phyloP scores from a whole-genome alignment of 805 yeast genomes.

The Starmerella ratchasimensis region DNA sequence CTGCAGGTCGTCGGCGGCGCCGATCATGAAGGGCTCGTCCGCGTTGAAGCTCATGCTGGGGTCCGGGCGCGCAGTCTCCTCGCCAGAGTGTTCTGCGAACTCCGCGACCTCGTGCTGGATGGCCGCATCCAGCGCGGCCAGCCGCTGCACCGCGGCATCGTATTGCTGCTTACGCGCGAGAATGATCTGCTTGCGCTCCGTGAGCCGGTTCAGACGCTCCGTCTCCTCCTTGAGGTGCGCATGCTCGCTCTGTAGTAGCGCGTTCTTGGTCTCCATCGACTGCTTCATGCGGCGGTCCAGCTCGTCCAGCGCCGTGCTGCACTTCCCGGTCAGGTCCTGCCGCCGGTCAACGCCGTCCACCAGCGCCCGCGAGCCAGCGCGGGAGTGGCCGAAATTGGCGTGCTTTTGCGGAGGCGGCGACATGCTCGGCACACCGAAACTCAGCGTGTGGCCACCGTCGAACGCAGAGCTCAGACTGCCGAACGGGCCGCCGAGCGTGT shows the following conservation, averaged over 20 bases:
- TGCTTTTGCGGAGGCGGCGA: no score
- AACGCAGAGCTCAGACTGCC: background rate
- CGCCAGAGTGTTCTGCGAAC: slow-evolving; percentile 31
- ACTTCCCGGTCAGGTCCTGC: slow-evolving; percentile 36
- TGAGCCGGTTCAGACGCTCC: slow-evolving; percentile 34
- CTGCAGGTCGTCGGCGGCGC: slow-evolving; percentile 3
- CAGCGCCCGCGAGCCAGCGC: slow-evolving; percentile 11
- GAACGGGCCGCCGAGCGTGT: background rate
- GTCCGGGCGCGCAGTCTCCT: slow-evolving; percentile 21
- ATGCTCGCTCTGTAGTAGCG: slow-evolving; percentile 40
- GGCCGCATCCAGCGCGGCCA: slow-evolving; percentile 43
- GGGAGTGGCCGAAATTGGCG: slow-evolving; percentile 1
- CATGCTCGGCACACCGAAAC: background rate
- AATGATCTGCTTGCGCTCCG: slow-evolving; percentile 28
- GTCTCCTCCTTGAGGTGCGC: slow-evolving; percentile 46
- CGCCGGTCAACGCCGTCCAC: slow-evolving; percentile 23
- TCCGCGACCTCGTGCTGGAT: slow-evolving; percentile 47
- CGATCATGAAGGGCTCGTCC: slow-evolving; percentile 76
- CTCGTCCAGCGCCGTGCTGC: slow-evolving; percentile 37
- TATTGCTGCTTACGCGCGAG: slow-evolving; percentile 37
- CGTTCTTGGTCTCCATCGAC: slow-evolving; percentile 42
- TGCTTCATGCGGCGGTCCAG: slow-evolving; percentile 46
- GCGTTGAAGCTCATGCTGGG: slow-evolving; percentile 31
- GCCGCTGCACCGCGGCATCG: slow-evolving; percentile 21
- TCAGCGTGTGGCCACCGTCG: no score